Conservation (phyloP, 208 protist genomes). For the Trypanosoma lewisi region DNA sequence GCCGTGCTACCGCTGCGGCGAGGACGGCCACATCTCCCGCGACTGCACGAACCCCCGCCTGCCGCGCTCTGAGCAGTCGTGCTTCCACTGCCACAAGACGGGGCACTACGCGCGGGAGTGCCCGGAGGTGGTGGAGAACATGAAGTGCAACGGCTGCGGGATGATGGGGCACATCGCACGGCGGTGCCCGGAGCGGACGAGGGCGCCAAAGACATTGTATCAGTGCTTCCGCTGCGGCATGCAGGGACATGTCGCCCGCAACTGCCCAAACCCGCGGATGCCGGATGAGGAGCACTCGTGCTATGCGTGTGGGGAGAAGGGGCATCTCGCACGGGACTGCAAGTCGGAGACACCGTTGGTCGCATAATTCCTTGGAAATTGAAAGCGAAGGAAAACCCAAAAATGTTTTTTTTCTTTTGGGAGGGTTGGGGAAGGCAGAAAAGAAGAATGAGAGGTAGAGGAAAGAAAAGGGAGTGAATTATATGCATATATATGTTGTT, state of each 20-base stretch:
- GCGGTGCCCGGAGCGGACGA: conserved; percentile 68
- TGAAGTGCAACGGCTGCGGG: conserved; percentile 83
- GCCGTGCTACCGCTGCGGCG: conserved; percentile 78
- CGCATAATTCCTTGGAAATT: not conserved
- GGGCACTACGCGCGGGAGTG: conserved; percentile 84
- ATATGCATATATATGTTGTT: too few relatives aligned
- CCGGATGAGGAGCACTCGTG: conserved; percentile 19
- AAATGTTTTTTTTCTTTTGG: conserved; percentile 8
- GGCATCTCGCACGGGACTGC: conserved; percentile 74
- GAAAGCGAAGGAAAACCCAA: conserved; percentile 1
- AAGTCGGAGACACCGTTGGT: conserved; percentile 11
- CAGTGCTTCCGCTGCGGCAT: conserved; percentile 80
- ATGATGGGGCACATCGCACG: conserved; percentile 73
- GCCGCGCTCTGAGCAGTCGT: conserved; percentile 33
- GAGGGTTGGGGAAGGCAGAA: not conserved
- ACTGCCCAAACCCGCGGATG: conserved; percentile 52
- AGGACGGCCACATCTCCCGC: conserved; percentile 77
- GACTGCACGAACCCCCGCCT: conserved; percentile 68
- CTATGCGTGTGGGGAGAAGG: conserved; percentile 65
- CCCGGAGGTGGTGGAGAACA: conserved; percentile 42
- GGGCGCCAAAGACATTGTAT: conserved; percentile 27
- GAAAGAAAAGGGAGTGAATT: conserved; percentile 23
- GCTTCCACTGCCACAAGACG: conserved; percentile 77
- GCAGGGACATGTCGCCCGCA: conserved; percentile 68
- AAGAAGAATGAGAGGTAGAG: conserved; percentile 8